Conservation (phyloP, 352 stramenopile species). For the Pythium chondricola region DNA sequence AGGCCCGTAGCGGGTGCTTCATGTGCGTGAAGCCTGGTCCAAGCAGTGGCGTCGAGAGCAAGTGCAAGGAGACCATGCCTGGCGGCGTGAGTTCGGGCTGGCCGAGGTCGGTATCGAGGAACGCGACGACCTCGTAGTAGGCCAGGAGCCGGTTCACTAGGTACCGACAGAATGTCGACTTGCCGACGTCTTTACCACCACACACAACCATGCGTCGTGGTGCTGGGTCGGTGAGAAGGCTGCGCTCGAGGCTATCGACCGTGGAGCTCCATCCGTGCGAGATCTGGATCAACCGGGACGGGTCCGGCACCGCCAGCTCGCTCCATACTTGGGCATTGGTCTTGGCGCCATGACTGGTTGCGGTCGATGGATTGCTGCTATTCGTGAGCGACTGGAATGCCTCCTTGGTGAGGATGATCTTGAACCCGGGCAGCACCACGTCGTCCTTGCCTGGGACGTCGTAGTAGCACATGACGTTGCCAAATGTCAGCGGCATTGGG, state of each 20-base stretch:
- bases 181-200: conserved; percentile 93
- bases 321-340: conserved; percentile 35
- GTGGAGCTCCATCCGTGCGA: conserved; percentile 50
- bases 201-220: conserved; percentile 85
- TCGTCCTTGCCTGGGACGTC: conserved; percentile 29
- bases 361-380: background rate
- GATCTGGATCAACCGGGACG: conserved; percentile 57
- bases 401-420: conserved; percentile 63
- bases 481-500: conserved; percentile 50
- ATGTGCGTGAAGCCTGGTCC: conserved; percentile 91
- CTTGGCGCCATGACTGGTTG: conserved; percentile 22
- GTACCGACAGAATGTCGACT: conserved; percentile 94
- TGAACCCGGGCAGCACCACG: conserved; percentile 73
- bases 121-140: conserved; percentile 70
- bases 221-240: conserved; percentile 15
- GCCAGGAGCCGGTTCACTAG: conserved; percentile 89
- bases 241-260: conserved; percentile 35
- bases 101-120: conserved; percentile 94
- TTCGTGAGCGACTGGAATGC: conserved; percentile 7
- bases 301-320: conserved; percentile 50
- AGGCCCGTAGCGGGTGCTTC: conserved; percentile 59
- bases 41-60: conserved; percentile 85
- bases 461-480: conserved; percentile 75
- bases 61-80: conserved; percentile 89
- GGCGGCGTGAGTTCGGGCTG: conserved; percentile 93